These are phyloP conservation scores for Allantophomopsis cytisporea DNA, from an alignment of 2,329 filamentous ascomycete genomes.

Conservation along the genomic window DNA sequence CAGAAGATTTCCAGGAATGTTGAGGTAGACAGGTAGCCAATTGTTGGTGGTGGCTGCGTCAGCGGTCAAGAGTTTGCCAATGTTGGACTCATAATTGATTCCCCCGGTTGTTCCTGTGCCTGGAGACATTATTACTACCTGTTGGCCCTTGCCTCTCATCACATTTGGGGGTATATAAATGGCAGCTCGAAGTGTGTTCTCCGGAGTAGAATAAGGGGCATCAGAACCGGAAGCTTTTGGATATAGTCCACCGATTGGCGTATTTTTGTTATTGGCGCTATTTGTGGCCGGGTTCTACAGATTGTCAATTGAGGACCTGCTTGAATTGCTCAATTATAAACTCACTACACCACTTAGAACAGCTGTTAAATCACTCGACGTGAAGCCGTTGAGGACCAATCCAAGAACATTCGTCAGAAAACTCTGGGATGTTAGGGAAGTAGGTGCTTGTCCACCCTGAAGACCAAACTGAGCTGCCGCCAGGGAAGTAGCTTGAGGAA, in stretches of 20 bases:
- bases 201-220: constrained; percentile 31
- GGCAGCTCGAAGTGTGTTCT: constrained; percentile 30
- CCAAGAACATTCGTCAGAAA: constrained; percentile 5
- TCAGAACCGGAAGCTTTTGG: constrained; percentile 24
- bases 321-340: too few species aligned
- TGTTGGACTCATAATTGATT: constrained; percentile 20
- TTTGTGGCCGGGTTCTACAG: constrained; percentile 3
- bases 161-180: constrained; percentile 37
- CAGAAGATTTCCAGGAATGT: constrained; percentile 32
- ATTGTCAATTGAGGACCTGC: constrained; percentile 1
- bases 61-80: constrained; percentile 29
- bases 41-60: constrained; percentile 16
- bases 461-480: constrained; percentile 3
- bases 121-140: constrained; percentile 32
- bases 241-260: constrained; percentile 16
- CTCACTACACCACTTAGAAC: background rate
- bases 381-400: constrained; percentile 3
- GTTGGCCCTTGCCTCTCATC: constrained; percentile 25
- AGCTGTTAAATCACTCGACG: background rate
- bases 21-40: constrained; percentile 39
- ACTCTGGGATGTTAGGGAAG: constrained; percentile 4
- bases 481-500: constrained; percentile 7
- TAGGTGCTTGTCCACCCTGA: background rate
- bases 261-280: constrained; percentile 5
- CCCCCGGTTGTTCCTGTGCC: constrained; percentile 36